Percentiles rank a stretch among this genome's conserved stretches.
Evolutionary conservation across 805 yeast genomes (phyloP).

Genomic region (Candida michaelii): DNA sequence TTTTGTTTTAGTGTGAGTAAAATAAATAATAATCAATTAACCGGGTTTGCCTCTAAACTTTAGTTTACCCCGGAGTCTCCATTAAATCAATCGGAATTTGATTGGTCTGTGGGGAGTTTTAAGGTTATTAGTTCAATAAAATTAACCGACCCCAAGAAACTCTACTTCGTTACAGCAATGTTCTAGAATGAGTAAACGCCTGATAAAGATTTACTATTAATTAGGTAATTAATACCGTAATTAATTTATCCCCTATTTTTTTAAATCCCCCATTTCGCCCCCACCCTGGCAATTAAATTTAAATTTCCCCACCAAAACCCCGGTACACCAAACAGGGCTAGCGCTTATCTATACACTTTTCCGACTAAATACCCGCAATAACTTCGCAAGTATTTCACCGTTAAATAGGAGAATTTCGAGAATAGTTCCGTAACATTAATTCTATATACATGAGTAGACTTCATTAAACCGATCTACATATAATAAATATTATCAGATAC

Average conservation of each 20-base stretch:
- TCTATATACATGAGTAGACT: constrained; percentile 3
- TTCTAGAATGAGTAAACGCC: no score
- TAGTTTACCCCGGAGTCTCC: neutral
- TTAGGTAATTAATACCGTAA: no score
- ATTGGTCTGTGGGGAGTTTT: no score
- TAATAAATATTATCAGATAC: neutral
- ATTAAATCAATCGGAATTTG: neutral
- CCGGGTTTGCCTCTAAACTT: neutral
- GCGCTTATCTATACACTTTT: neutral
- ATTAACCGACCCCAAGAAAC: no score
- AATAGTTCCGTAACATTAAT: neutral
- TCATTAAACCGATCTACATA: neutral
- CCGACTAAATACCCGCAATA: neutral
- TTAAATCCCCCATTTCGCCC: neutral
- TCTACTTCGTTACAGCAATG: no score
- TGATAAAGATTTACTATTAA: no score
- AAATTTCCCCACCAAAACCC: neutral
- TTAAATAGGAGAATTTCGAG: neutral
- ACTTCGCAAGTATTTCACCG: neutral
- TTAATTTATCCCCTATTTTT: no score
- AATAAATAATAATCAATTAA: neutral
- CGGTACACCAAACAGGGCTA: neutral
- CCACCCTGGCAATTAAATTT: neutral
- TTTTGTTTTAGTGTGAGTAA: neutral
- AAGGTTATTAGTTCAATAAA: no score